Evolutionary conservation across 2,329 filamentous ascomycete genomes (phyloP).

Genomic region (Neoscytalidium dimidiatum): DNA sequence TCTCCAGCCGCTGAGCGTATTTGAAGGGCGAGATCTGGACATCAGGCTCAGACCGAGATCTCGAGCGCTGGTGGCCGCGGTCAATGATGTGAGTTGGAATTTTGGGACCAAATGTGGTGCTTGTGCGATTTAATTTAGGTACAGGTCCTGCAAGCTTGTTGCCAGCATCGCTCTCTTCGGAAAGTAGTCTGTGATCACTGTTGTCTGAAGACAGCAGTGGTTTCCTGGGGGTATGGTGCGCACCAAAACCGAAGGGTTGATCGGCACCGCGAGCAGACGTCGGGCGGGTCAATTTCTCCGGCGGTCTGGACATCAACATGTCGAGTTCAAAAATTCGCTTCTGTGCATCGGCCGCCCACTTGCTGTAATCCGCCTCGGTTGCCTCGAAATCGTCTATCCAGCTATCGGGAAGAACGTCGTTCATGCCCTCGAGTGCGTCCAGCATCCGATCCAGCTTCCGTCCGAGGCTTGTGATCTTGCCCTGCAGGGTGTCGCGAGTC

Average conservation of each 20-base stretch:
- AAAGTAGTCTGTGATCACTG: slow-evolving; percentile 7
- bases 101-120: slow-evolving; percentile 10
- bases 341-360: slow-evolving; percentile 81
- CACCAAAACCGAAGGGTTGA: slow-evolving; percentile 11
- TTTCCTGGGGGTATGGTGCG: background rate
- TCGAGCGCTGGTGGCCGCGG: slow-evolving; percentile 16
- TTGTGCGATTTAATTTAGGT: slow-evolving; percentile 19
- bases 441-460: slow-evolving; percentile 80
- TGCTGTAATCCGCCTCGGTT: slow-evolving; percentile 74
- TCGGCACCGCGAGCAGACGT: slow-evolving; percentile 19
- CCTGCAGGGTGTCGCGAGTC: slow-evolving; percentile 65
- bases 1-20: slow-evolving; percentile 7
- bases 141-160: slow-evolving; percentile 10
- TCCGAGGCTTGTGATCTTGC: slow-evolving; percentile 70
- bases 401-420: slow-evolving; percentile 78
- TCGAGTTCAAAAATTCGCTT: slow-evolving; percentile 70
- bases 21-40: slow-evolving; percentile 14
- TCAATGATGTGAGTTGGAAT: background rate
- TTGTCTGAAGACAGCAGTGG: background rate
- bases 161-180: background rate
- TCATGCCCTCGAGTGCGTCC: slow-evolving; percentile 78
- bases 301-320: slow-evolving; percentile 18
- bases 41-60: slow-evolving; percentile 16
- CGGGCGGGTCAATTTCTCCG: slow-evolving; percentile 17
- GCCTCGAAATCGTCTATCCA: slow-evolving; percentile 89